Percentiles rank a stretch among this genome's conserved stretches.
These are phyloP conservation scores for Penicillium diatomitis DNA, from an alignment of 495 filamentous ascomycete species.

Conservation along the genomic window DNA sequence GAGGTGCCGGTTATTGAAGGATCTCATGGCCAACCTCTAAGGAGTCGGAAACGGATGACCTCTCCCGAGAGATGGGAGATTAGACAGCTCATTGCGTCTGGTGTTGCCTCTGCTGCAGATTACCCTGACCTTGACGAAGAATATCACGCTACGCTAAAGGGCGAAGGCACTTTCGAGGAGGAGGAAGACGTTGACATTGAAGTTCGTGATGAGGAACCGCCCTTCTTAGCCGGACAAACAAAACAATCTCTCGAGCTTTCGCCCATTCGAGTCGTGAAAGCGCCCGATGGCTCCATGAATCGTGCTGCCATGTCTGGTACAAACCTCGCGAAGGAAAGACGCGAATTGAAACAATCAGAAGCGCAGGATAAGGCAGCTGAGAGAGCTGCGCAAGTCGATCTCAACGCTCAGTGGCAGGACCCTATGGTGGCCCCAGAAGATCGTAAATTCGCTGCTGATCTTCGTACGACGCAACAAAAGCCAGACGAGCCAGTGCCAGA, in stretches of 20 bases:
- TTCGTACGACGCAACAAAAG: constrained; percentile 51
- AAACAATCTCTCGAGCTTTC: constrained; percentile 91
- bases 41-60: constrained; percentile 80
- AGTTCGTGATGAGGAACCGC: constrained; percentile 89
- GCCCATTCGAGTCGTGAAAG: constrained; percentile 93
- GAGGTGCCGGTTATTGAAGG: constrained; percentile 61
- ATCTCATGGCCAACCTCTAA: constrained; percentile 43
- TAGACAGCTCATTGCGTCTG: constrained; percentile 89
- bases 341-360: constrained; percentile 83
- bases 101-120: constrained; percentile 79
- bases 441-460: constrained; percentile 77
- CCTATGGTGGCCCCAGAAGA: constrained; percentile 82
- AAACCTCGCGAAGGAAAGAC: constrained; percentile 78
- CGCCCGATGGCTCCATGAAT: constrained; percentile 92
- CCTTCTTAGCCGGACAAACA: constrained; percentile 91
- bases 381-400: constrained; percentile 69
- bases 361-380: constrained; percentile 74
- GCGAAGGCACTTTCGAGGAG: constrained; percentile 81
- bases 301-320: constrained; percentile 91
- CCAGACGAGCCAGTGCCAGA: constrained; percentile 69
- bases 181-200: constrained; percentile 98
- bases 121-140: constrained; percentile 95
- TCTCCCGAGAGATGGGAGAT: constrained; percentile 98
- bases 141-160: constrained; percentile 77
- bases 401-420: constrained; percentile 91